Conservation (phyloP, 78 protist genomes). For the Dictyostelium discoideum region DNA sequence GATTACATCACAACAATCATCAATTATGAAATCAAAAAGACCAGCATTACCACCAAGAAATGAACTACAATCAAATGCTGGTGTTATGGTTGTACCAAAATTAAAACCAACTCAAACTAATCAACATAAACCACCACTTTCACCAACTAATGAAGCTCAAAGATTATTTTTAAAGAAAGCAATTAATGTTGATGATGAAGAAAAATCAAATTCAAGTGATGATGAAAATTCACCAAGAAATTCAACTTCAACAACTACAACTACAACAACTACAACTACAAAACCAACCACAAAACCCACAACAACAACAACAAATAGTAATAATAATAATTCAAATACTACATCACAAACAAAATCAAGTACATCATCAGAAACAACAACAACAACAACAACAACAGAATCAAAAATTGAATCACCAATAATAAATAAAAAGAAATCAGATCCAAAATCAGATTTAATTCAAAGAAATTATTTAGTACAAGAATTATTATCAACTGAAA, state of each 20-base stretch:
- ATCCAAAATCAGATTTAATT: conserved; percentile 3
- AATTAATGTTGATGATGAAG: background rate
- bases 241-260: background rate
- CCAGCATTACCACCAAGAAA: conserved; percentile 73
- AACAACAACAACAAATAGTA: background rate
- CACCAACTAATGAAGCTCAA: conserved; percentile 30
- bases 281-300: background rate
- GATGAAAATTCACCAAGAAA: conserved; percentile 36
- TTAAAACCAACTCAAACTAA: background rate
- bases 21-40: conserved; percentile 13
- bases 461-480: conserved; percentile 69
- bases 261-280: background rate
- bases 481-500: conserved; percentile 69
- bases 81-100: conserved; percentile 2
- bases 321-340: no score
- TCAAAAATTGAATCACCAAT: background rate
- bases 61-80: background rate
- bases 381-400: background rate
- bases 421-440: background rate
- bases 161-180: conserved; percentile 27
- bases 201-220: conserved; percentile 23
- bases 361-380: no score
- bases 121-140: background rate
- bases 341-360: background rate
- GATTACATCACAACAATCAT: background rate